Evolutionary conservation across 2,329 filamentous ascomycete species (phyloP).

Genomic region (Calonectria pseudoreteaudii): DNA sequence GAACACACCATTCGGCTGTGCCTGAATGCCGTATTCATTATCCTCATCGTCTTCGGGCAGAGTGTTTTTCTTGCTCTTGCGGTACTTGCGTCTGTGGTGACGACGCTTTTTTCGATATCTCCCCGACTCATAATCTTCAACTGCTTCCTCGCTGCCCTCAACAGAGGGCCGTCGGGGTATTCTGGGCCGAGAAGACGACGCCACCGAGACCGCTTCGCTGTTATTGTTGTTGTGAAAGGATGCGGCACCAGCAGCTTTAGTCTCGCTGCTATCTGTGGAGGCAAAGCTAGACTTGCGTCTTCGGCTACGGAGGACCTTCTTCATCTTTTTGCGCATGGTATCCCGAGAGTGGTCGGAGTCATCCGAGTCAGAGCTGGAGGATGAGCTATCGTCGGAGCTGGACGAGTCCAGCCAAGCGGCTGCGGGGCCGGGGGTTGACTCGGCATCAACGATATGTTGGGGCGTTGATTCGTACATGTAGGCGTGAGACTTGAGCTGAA

Average conservation of each 20-base stretch:
- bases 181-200: conserved; percentile 51
- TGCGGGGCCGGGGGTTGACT: conserved; percentile 86
- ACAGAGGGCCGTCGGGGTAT: conserved; percentile 51
- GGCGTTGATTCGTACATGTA: conserved; percentile 95
- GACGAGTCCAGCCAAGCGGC: conserved; percentile 85
- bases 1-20: conserved; percentile 48
- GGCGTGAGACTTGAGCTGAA: conserved; percentile 91
- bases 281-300: conserved; percentile 82
- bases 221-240: conserved; percentile 52
- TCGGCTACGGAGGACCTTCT: conserved; percentile 77
- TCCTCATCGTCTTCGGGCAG: conserved; percentile 44
- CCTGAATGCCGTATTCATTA: conserved; percentile 38
- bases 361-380: conserved; percentile 77
- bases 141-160: conserved; percentile 56
- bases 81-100: conserved; percentile 52
- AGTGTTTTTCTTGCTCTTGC: conserved; percentile 58
- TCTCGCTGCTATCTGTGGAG: conserved; percentile 69
- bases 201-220: conserved; percentile 55
- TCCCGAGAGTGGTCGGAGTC: conserved; percentile 65
- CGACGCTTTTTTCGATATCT: conserved; percentile 50
- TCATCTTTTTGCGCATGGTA: conserved; percentile 81
- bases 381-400: conserved; percentile 65
- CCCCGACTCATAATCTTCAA: conserved; percentile 57
- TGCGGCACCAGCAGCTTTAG: conserved; percentile 50
- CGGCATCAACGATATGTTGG: conserved; percentile 92